Percentiles rank a stretch among this genome's conserved stretches.
Evolutionary conservation across 768 basidiomycete species (phyloP).

Genomic region (Cystofilobasidium macerans): DNA sequence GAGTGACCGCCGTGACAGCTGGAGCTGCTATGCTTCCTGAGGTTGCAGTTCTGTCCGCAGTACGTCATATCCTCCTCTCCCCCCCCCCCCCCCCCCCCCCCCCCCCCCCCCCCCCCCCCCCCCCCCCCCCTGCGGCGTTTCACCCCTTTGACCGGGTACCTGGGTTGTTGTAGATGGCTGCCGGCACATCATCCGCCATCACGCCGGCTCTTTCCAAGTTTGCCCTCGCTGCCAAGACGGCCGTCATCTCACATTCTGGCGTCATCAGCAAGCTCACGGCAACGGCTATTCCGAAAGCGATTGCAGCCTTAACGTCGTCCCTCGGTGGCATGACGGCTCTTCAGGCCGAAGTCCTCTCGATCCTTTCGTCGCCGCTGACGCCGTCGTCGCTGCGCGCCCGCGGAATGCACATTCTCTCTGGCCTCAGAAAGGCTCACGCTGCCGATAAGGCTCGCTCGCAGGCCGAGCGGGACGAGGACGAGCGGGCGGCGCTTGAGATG

Average conservation of each 20-base stretch:
- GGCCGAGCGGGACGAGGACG: slow-evolving; percentile 1
- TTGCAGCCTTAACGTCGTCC: slow-evolving; percentile 15
- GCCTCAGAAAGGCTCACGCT: slow-evolving; percentile 6
- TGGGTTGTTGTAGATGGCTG: slow-evolving; percentile 5
- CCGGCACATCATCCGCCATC: not conserved
- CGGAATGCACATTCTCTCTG: slow-evolving; percentile 14
- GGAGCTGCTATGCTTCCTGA: slow-evolving; percentile 20
- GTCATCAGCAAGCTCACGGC: slow-evolving; percentile 17
- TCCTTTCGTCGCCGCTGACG: slow-evolving; percentile 20
- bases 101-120: too few relatives aligned
- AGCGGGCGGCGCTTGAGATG: not conserved
- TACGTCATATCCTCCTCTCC: not conserved
- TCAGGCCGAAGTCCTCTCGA: slow-evolving; percentile 21
- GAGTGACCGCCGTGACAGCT: slow-evolving; percentile 15
- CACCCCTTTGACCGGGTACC: not conserved
- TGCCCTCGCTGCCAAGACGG: slow-evolving; percentile 7
- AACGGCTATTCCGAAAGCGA: slow-evolving; percentile 19
- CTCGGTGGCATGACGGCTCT: slow-evolving; percentile 20
- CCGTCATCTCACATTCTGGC: slow-evolving; percentile 13
- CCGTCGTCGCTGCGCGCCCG: slow-evolving; percentile 14
- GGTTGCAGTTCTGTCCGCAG: slow-evolving; percentile 1
- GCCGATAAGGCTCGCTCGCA: slow-evolving; percentile 4
- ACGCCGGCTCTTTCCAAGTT: slow-evolving; percentile 3
- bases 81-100: too few relatives aligned
- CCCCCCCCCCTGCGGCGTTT: too few relatives aligned